Evolutionary conservation across 345 rosid genomes (phyloP).

Genomic region (Cardamine occulta): DNA sequence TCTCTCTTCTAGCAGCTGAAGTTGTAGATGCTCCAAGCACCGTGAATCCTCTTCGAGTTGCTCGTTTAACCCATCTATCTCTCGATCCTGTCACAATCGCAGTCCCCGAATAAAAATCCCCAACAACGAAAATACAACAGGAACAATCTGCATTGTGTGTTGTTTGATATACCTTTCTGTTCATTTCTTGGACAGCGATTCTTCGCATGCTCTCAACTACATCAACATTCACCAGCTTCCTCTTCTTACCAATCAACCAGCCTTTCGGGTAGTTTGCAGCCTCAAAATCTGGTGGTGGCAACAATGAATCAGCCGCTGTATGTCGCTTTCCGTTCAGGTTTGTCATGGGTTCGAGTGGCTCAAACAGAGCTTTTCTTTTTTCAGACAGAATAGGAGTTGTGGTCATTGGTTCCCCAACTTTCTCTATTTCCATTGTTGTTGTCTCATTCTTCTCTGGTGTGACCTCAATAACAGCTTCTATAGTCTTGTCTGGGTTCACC

Average conservation of each 20-base stretch:
- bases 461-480: conserved; percentile 46
- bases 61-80: conserved; percentile 85
- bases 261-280: conserved; percentile 81
- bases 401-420: conserved; percentile 36
- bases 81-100: conserved; percentile 71
- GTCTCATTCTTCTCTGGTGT: conserved; percentile 56
- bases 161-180: conserved; percentile 71
- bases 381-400: conserved; percentile 59
- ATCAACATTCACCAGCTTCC: conserved; percentile 90
- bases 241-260: conserved; percentile 92
- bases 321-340: conserved; percentile 54
- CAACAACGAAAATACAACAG: neutral
- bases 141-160: neutral
- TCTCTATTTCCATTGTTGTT: conserved; percentile 39
- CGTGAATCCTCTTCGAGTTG: conserved; percentile 88
- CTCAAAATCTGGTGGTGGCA: conserved; percentile 96
- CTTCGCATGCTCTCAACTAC: conserved; percentile 97
- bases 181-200: conserved; percentile 95
- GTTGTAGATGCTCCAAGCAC: conserved; percentile 80
- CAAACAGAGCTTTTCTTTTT: conserved; percentile 82
- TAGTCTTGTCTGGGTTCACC: conserved; percentile 44
- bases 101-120: neutral
- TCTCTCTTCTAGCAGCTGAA: conserved; percentile 79
- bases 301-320: conserved; percentile 62
- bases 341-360: conserved; percentile 74